Evolutionary conservation across 2,329 filamentous ascomycete genomes (phyloP).

Genomic region (Colletotrichum aenigma): DNA sequence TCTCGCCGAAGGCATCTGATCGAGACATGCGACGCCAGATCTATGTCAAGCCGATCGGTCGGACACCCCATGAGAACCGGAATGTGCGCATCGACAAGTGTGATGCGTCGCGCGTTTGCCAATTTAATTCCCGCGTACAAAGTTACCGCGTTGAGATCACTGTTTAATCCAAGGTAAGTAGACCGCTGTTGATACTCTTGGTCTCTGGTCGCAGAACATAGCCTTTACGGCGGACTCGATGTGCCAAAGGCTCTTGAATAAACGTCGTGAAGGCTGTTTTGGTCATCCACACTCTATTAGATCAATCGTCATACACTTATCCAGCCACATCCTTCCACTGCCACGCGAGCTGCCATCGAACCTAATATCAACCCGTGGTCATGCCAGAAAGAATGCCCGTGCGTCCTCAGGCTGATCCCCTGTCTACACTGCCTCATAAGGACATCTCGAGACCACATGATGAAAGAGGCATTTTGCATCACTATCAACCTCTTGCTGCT

Average conservation of each 20-base stretch:
- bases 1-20: neutral
- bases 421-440: neutral
- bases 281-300: neutral
- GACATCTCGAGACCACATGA: neutral
- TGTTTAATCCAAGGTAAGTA: neutral
- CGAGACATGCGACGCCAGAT: neutral
- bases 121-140: neutral
- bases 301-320: neutral
- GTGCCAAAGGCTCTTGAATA: neutral
- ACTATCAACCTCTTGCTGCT: neutral
- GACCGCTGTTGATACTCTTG: neutral
- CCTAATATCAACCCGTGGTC: neutral
- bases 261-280: neutral
- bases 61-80: neutral
- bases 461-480: neutral
- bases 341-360: neutral
- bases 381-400: neutral
- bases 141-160: neutral
- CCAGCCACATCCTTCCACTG: neutral
- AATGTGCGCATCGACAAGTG: neutral
- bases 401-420: neutral
- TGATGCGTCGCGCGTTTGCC: neutral
- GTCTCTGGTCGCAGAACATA: neutral
- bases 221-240: neutral
- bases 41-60: neutral